Conservation (phyloP, 2,329 filamentous ascomycete species). For the Sporothrix phasma region DNA sequence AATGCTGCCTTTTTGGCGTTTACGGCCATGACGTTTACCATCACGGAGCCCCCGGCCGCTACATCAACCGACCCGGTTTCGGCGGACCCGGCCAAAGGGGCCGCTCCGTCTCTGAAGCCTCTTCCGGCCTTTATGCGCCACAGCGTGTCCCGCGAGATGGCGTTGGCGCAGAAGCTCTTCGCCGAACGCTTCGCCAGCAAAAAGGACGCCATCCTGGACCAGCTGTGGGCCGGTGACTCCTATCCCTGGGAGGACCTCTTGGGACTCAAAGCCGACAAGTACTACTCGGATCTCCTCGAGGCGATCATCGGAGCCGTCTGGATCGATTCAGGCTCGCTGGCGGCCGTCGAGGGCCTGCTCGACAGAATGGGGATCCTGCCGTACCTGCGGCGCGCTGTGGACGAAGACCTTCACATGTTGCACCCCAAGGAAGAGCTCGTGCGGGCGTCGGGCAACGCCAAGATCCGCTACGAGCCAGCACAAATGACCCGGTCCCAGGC, state of each 20-base stretch:
- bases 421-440: slow-evolving; percentile 63
- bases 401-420: slow-evolving; percentile 44
- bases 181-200: slow-evolving; percentile 39
- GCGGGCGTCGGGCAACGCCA: slow-evolving; percentile 40
- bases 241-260: slow-evolving; percentile 74
- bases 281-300: slow-evolving; percentile 78
- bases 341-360: slow-evolving; percentile 49
- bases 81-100: background rate
- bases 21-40: slow-evolving; percentile 50
- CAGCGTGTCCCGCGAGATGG: slow-evolving; percentile 36
- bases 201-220: slow-evolving; percentile 37
- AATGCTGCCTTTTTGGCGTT: slow-evolving; percentile 77
- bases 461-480: slow-evolving; percentile 43
- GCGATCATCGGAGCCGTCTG: slow-evolving; percentile 72
- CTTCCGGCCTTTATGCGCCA: slow-evolving; percentile 65
- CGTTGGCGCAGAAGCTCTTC: slow-evolving; percentile 21
- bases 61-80: background rate
- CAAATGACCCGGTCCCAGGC: slow-evolving; percentile 7
- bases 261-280: slow-evolving; percentile 58
- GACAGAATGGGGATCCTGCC: slow-evolving; percentile 54
- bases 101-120: slow-evolving; percentile 22
- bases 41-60: slow-evolving; percentile 20
- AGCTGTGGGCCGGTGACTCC: slow-evolving; percentile 37
- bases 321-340: slow-evolving; percentile 61
- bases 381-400: slow-evolving; percentile 52